phyloP scores from a whole-genome alignment of 1,284 basidiomycete species.

The Puccinia sorghi region DNA sequence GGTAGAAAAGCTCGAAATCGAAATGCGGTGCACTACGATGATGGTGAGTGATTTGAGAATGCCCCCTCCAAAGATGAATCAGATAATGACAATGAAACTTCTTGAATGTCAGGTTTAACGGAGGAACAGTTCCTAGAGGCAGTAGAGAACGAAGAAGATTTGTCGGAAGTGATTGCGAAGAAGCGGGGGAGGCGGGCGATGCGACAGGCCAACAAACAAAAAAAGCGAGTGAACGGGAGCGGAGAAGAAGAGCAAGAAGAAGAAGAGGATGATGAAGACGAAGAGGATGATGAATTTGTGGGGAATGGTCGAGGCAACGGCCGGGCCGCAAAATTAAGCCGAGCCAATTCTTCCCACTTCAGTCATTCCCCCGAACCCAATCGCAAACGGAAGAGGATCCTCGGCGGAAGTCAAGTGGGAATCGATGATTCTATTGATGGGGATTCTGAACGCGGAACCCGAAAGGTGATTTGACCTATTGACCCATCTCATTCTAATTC shows the following conservation, averaged over 20 bases:
- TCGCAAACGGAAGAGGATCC: constrained; percentile 44
- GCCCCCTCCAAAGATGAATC: background rate
- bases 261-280: constrained; percentile 46
- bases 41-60: constrained; percentile 52
- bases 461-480: constrained; percentile 35
- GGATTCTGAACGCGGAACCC: constrained; percentile 29
- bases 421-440: constrained; percentile 45
- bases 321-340: constrained; percentile 52
- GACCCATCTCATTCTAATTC: background rate
- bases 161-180: constrained; percentile 58
- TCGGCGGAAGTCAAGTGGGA: constrained; percentile 25
- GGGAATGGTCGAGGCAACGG: constrained; percentile 16
- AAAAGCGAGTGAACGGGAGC: constrained; percentile 52
- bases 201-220: constrained; percentile 52
- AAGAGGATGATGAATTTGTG: constrained; percentile 55
- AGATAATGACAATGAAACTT: too few species aligned
- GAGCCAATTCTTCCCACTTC: constrained; percentile 33
- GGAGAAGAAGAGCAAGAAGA: constrained; percentile 39
- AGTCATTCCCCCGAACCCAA: constrained; percentile 49
- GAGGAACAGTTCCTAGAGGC: constrained; percentile 59
- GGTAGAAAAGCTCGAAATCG: constrained; percentile 55
- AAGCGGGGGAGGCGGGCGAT: constrained; percentile 58
- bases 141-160: constrained; percentile 58
- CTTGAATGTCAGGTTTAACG: constrained; percentile 52
- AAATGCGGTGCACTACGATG: constrained; percentile 59